Evolutionary conservation across 2,329 filamentous ascomycete species (phyloP), one percentile per base, ranked within the genome.

Genomic region (Arthroderma sp.): DNA sequence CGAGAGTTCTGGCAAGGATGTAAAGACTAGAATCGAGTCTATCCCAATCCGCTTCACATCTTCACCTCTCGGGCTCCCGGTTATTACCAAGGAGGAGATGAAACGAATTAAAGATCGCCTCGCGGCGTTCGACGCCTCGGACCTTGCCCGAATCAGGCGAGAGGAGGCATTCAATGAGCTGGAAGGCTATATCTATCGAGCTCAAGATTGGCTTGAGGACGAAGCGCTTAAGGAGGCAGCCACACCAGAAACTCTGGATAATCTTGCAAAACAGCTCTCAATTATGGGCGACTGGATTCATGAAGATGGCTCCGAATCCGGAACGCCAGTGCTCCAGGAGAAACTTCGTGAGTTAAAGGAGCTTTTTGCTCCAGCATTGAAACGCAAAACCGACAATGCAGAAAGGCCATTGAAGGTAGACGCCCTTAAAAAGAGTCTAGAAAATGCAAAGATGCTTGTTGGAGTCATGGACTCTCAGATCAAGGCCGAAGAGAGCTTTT

Each of bases 161-260:
- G 88, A 95, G 60, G 89, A 95, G 61, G 78, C 85, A 1, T 70
- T 95, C 46, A 98, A 96, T 65, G 82, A 84, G 52, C 77, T 98
- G n/a, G 91, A 98, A 64, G 81, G 76, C 8, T 96, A 83, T 63
- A 94, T 89, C 9, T 98, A 98, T 71, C 82, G 80, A 57, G 77
- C 84, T 29, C 81, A 87, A 28, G 87, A 95, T 61, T 73, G 94
- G 38, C 71, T 95, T 1, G 81, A 85, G 36, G 81, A 82, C 48
- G 79, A 85, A 40, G 71, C 73, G 1, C 96, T 95, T 60, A 69
- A 83, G 43, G 72, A 73, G 8, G 77, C 74, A 3, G 83, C 87
- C 30, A 89, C 82, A 6, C 68, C 77, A 3, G 72, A 75, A 15
- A 76, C 87, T 57, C 77, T 85, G 39, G 61, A 72, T 5, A 64